Conservation (phyloP, 2,329 filamentous ascomycete genomes). For the Curvularia sp. region DNA sequence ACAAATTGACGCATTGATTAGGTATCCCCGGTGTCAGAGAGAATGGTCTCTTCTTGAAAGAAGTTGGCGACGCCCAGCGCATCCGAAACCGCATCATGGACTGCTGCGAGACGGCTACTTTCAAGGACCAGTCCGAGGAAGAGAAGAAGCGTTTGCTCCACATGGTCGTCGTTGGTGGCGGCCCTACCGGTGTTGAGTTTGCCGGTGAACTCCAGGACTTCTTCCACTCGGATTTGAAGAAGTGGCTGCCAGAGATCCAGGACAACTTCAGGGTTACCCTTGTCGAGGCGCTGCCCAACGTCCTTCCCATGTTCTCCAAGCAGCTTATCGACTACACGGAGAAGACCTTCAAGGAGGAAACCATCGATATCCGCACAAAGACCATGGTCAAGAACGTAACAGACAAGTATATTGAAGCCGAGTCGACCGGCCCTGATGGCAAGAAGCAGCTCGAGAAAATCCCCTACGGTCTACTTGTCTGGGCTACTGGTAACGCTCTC, state of each 20-base stretch:
- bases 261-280: slow-evolving; percentile 97
- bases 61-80: slow-evolving; percentile 92
- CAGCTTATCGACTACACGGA: slow-evolving; percentile 99
- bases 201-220: slow-evolving; percentile 98
- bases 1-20: slow-evolving; percentile 41
- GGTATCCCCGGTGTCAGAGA: slow-evolving; percentile 92
- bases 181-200: slow-evolving; percentile 97
- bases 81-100: slow-evolving; percentile 99
- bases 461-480: slow-evolving; percentile 94
- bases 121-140: slow-evolving; percentile 90
- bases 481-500: slow-evolving; percentile 96
- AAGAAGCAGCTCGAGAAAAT: slow-evolving; percentile 81
- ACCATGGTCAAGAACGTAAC: slow-evolving; percentile 99
- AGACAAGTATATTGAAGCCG: slow-evolving; percentile 89
- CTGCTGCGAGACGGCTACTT: slow-evolving; percentile 96
- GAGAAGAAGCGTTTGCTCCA: slow-evolving; percentile 94
- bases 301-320: slow-evolving; percentile 98
- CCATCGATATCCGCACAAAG: slow-evolving; percentile 96
- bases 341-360: slow-evolving; percentile 98
- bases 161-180: slow-evolving; percentile 89
- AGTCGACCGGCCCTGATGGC: slow-evolving; percentile 81
- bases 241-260: slow-evolving; percentile 95
- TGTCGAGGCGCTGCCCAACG: slow-evolving; percentile 95
- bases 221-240: slow-evolving; percentile 97
- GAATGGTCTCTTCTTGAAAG: slow-evolving; percentile 97